These are phyloP conservation scores for Boletellus dicymbophilus DNA, from an alignment of 1,284 basidiomycete species.

Conservation along the genomic window DNA sequence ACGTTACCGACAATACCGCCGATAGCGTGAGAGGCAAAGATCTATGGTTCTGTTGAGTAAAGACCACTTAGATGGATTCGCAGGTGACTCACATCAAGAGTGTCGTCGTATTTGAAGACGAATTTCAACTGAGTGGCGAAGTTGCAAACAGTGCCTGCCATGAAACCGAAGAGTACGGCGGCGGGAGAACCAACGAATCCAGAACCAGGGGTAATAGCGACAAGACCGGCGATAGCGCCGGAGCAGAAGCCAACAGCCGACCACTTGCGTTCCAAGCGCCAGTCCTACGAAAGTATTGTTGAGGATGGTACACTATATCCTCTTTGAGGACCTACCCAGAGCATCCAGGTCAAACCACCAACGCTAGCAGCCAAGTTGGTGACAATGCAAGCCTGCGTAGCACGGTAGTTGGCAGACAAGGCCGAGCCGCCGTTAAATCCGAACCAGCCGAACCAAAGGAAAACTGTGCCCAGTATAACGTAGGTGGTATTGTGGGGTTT, in stretches of 20 bases:
- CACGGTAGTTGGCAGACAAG: constrained; percentile 85
- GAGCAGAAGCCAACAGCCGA: constrained; percentile 96
- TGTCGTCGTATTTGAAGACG: constrained; percentile 72
- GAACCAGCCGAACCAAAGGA: constrained; percentile 99
- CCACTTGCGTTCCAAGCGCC: constrained; percentile 91
- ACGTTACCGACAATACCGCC: constrained; percentile 90
- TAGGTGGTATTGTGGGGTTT: constrained; percentile 88
- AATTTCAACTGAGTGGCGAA: constrained; percentile 96
- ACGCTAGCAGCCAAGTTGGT: constrained; percentile 89
- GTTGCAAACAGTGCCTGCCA: constrained; percentile 87
- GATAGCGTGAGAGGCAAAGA: constrained; percentile 90
- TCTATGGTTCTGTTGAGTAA: constrained; percentile 37
- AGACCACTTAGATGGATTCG: not conserved
- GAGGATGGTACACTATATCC: not conserved
- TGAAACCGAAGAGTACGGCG: constrained; percentile 82
- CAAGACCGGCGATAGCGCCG: constrained; percentile 89
- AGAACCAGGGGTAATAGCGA: constrained; percentile 90
- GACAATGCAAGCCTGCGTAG: constrained; percentile 88
- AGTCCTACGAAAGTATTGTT: constrained; percentile 56
- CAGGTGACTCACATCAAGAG: constrained; percentile 64
- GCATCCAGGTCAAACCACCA: constrained; percentile 94
- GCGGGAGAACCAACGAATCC: constrained; percentile 89
- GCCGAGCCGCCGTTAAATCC: constrained; percentile 91
- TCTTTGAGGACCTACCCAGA: constrained; percentile 50
- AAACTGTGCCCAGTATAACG: constrained; percentile 89